phyloP scores from a whole-genome alignment of 768 basidiomycete species.

The Pleurotus cornucopiae region DNA sequence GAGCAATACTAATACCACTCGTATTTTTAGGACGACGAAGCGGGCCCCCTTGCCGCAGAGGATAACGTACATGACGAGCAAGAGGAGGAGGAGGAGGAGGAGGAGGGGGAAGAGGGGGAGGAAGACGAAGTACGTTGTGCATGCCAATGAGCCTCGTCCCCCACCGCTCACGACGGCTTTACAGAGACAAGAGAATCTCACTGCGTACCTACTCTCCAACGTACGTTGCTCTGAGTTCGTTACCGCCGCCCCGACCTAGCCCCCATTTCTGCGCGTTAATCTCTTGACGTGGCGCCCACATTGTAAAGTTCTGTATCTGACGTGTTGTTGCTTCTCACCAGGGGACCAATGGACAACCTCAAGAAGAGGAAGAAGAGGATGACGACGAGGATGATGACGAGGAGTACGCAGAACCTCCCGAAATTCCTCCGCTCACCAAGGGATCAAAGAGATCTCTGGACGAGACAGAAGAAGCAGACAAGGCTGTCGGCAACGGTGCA shows the following conservation, averaged over 20 bases:
- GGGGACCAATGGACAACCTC: not conserved
- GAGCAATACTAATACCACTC: not conserved
- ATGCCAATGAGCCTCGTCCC: too few relatives aligned
- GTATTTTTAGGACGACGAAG: not conserved
- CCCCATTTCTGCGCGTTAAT: not conserved
- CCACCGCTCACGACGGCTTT: not conserved
- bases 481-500: slow-evolving; percentile 25
- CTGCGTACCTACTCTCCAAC: slow-evolving; percentile 2
- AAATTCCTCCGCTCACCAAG: slow-evolving; percentile 24
- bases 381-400: slow-evolving; percentile 25
- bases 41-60: slow-evolving; percentile 21
- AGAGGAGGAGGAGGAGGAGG: slow-evolving; percentile 23
- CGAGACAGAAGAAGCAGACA: slow-evolving; percentile 13
- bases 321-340: not conserved
- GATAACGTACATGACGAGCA: slow-evolving; percentile 21
- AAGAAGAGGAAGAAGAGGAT: slow-evolving; percentile 16
- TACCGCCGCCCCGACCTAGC: not conserved
- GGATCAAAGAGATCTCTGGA: slow-evolving; percentile 28
- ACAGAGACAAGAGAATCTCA: not conserved
- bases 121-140: slow-evolving; percentile 16
- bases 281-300: not conserved
- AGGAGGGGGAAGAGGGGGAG: slow-evolving; percentile 22
- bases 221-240: not conserved
- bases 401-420: slow-evolving; percentile 17
- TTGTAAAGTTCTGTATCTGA: not conserved